Conservation (phyloP, 345 rosid species). For the Populus davidiana region DNA sequence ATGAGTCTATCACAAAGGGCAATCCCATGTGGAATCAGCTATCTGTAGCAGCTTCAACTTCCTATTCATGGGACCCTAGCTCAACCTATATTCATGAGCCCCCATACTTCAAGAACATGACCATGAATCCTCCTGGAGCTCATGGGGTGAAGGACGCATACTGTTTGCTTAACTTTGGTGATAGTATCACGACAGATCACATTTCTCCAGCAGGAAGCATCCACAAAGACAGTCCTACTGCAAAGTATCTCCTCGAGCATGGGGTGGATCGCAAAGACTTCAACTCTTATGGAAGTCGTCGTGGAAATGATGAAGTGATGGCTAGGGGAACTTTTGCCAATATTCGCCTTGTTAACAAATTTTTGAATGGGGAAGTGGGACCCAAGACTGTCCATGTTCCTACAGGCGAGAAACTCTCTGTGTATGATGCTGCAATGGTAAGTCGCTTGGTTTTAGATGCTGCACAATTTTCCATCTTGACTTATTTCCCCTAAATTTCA, state of each 20-base stretch:
- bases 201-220: constrained; percentile 97
- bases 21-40: constrained; percentile 83
- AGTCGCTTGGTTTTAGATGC: constrained; percentile 16
- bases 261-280: constrained; percentile 77
- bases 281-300: constrained; percentile 94
- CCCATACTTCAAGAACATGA: constrained; percentile 88
- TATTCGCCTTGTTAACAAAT: constrained; percentile 86
- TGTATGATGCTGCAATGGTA: constrained; percentile 90
- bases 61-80: constrained; percentile 77
- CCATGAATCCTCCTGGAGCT: constrained; percentile 87
- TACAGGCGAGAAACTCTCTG: constrained; percentile 84
- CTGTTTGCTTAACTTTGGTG: constrained; percentile 86
- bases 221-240: constrained; percentile 89
- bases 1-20: constrained; percentile 86
- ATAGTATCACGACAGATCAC: constrained; percentile 95
- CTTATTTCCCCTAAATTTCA: not conserved
- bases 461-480: not conserved
- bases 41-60: constrained; percentile 46
- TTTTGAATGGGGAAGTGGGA: constrained; percentile 87
- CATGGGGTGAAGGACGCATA: constrained; percentile 84
- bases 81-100: constrained; percentile 97
- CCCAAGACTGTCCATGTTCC: constrained; percentile 88
- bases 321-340: constrained; percentile 97
- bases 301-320: constrained; percentile 93
- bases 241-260: constrained; percentile 63